phyloP scores from a whole-genome alignment of 2,329 filamentous ascomycete species.

The Chaetoscypha palmicola region DNA sequence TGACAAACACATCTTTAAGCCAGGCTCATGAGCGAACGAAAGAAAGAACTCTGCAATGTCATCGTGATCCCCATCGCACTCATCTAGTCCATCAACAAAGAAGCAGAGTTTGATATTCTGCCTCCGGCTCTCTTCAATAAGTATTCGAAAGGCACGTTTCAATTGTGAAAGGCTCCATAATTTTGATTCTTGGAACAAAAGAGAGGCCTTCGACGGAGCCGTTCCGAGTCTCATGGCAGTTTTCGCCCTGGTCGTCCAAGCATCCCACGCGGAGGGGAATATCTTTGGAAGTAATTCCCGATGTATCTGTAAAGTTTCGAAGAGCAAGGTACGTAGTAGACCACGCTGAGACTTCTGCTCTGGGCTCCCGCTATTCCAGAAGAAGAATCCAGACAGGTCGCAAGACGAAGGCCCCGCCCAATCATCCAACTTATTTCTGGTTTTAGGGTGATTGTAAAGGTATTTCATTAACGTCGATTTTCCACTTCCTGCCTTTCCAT shows the following conservation, averaged over 20 bases:
- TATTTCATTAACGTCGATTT: conserved; percentile 13
- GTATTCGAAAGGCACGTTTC: conserved; percentile 7
- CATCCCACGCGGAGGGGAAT: neutral
- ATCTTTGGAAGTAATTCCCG: conserved; percentile 7
- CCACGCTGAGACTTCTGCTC: conserved; percentile 13
- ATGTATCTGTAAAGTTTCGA: conserved; percentile 5
- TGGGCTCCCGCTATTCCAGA: conserved; percentile 37
- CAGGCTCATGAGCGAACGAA: neutral
- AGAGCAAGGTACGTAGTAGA: conserved; percentile 12
- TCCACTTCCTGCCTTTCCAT: conserved; percentile 15
- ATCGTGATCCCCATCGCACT: conserved; percentile 10
- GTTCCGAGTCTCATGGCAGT: conserved; percentile 2
- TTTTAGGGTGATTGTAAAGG: conserved; percentile 4
- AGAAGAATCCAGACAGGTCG: conserved; percentile 37
- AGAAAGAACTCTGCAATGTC: conserved; percentile 5
- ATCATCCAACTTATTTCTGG: conserved; percentile 8
- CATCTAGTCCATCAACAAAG: conserved; percentile 19
- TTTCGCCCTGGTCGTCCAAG: neutral
- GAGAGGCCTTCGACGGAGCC: neutral
- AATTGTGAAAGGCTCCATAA: conserved; percentile 3
- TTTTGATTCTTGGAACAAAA: neutral
- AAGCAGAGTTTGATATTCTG: conserved; percentile 10
- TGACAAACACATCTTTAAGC: conserved; percentile 16
- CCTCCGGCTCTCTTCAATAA: neutral
- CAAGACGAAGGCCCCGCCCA: conserved; percentile 25